These are phyloP conservation scores for Diospyros lotus DNA, from an alignment of 148 eudicot species.

Conservation along the genomic window DNA sequence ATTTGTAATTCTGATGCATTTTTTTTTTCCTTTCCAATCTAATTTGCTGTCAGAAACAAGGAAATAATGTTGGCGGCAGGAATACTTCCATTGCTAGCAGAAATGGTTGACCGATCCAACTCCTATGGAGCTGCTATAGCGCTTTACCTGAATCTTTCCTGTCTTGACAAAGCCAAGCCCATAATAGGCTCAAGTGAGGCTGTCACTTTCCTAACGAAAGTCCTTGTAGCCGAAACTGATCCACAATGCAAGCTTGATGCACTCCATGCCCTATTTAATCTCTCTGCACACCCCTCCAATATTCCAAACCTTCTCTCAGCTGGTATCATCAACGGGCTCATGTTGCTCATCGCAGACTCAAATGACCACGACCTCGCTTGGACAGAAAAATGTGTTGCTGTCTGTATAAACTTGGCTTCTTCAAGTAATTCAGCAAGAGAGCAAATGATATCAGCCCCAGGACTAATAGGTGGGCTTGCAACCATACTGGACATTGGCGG, in stretches of 20 bases:
- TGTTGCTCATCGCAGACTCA: conserved; percentile 44
- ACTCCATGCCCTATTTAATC: conserved; percentile 78
- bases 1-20: not conserved
- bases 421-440: conserved; percentile 53
- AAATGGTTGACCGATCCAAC: conserved; percentile 48
- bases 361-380: conserved; percentile 34
- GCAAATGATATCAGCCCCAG: conserved; percentile 37
- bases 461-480: conserved; percentile 49
- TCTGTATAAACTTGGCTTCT: conserved; percentile 55
- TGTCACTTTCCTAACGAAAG: conserved; percentile 55
- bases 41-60: conserved; percentile 66
- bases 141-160: conserved; percentile 79
- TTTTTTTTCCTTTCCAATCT: not conserved
- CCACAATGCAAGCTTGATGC: conserved; percentile 69
- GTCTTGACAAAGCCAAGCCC: conserved; percentile 90
- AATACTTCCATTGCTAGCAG: conserved; percentile 53
- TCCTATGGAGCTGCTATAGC: conserved; percentile 68
- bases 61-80: conserved; percentile 77
- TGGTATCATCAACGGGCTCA: conserved; percentile 58
- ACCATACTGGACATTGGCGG: conserved; percentile 43
- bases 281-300: conserved; percentile 57
- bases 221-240: conserved; percentile 41
- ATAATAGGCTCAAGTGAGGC: conserved; percentile 67
- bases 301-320: conserved; percentile 60
- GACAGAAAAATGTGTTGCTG: conserved; percentile 85